Base-by-base conservation (phyloP, 2,329 filamentous ascomycete species). In the Talaromyces sp. region DNA sequence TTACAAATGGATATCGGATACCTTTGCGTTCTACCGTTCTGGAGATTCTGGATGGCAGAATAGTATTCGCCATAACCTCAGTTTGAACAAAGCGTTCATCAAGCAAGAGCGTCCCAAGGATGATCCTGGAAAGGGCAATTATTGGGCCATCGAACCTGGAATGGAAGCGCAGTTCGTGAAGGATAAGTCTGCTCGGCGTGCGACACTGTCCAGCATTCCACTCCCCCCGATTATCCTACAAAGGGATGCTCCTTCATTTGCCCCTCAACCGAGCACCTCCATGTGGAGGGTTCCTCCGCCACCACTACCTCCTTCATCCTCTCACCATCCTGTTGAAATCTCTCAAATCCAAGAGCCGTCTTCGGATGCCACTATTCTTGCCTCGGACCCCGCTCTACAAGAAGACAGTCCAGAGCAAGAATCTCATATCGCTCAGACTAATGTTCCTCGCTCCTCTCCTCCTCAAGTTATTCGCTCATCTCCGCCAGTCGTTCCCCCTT, bases 1-100 rank as follows among this genome's bases (percentile, higher is more conserved):
- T 71, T 99, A 98, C 84, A 97, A 96, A 75, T 99, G 95, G 94
- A 98, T 99, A 72, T 96, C 92, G n/a, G 92, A 96, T 75, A 93
- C 90, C 19, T 98, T 91, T 76, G 88, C 87, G 5, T 97, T 94
- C 79, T 99, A 98, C 81, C 89, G 87, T 70, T 86, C 88, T 50
- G 86, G 89, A 64, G 93, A 97, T 72, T 88, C 91, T 11, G 94
- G 95, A 68, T 99, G 95, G 95, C 94, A 98, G 79, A 99, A 99
- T 78, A 98, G 95, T 81, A 99, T 99, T 76, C 90, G 95, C 39
- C 95, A 99, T 79, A 99, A 99, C 72, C 87, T 99, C 39, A 97
- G 93, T 74, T 83, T 99, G 52, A 96, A 97, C 83, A 98, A 98
- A 80, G 92, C 91, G 56, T 98, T 98, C 74, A 88, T 93, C 75